Evolutionary conservation across 1,139 yeast species (phyloP), one percentile per base, ranked within the genome.

Genomic region (Sugiyamaella grinbergsii): DNA sequence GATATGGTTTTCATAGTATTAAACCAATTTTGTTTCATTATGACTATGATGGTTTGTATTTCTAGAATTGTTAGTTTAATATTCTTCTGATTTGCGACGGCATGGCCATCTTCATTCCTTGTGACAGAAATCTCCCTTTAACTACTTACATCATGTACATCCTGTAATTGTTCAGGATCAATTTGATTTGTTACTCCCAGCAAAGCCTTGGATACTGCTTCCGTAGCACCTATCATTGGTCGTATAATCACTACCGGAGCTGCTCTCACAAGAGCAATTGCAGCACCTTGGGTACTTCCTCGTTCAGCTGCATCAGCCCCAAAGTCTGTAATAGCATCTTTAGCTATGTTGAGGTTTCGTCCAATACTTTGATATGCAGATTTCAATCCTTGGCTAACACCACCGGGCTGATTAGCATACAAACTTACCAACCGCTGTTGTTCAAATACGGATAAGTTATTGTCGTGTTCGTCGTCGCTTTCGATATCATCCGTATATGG

Each of bases 211-310:
- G 93, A 85, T 2, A 91, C 75, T 0, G 95, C 95, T 64, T 90
- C 97, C 0, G 97, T 87, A 0, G 96, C 90, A 1, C 97, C 98
- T 58, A 91, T 90, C 62, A 89, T 77, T 1, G 98, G 97, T 43
- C 97, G 70, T 2, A 91, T 77, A 15, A 91, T 68, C 6, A 90
- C 83, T 19, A 88, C 79, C 0, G 97, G 97, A 0, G 95, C 81
- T 0, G 85, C 88, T 58, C 79, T 80, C 24, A 86, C 82, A n/a
- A 89, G 74, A 0, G 87, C 81, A 19, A 73, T 71, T 1, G 85
- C 77, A 0, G 90, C 87, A 4, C 81, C 85, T 1, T 79, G 81
- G 0, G 81, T 85, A 38, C 81, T 77, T 26, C 63, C 65, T 5
- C 62, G 54, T 8, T 78, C 82, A 32, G 80, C 76, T 10, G 85